Percentiles rank a stretch among this genome's conserved stretches.
Conservation (phyloP, 345 rosid species). For the Lenwebbia sp. region DNA sequence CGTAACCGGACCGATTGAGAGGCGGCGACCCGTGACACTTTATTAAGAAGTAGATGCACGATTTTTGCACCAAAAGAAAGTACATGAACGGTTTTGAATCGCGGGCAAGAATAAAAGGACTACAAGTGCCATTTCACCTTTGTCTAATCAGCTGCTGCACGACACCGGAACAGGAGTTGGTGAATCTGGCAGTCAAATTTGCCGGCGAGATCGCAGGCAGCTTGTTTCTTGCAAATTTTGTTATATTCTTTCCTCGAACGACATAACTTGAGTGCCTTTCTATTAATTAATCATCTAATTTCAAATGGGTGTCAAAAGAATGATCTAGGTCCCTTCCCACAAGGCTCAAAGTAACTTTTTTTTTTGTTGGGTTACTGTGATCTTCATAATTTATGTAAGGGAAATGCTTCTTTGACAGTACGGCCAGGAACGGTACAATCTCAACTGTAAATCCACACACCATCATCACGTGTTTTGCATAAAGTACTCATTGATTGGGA, state of each 20-base stretch:
- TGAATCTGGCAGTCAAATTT: not conserved
- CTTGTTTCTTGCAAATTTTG: not conserved
- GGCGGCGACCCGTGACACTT: not conserved
- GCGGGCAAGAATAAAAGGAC: not conserved
- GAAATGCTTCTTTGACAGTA: too few species aligned
- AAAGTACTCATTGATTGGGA: too few species aligned
- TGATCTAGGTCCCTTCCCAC: not conserved
- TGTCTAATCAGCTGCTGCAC: not conserved
- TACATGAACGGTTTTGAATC: not conserved
- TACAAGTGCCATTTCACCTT: not conserved
- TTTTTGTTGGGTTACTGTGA: not conserved
- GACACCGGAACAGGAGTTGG: constrained; percentile 1
- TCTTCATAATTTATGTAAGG: not conserved
- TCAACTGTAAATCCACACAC: too few species aligned
- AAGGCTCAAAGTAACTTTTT: not conserved
- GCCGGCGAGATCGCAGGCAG: not conserved
- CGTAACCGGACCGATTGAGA: not conserved
- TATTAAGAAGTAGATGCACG: not conserved
- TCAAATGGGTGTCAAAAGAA: not conserved
- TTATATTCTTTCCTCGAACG: not conserved
- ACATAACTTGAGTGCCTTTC: not conserved
- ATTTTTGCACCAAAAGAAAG: not conserved
- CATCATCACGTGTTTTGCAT: too few species aligned
- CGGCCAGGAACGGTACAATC: too few species aligned
- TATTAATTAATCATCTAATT: not conserved